phyloP scores from a whole-genome alignment of 306 rosid species.

The Styphnolobium japonicum region DNA sequence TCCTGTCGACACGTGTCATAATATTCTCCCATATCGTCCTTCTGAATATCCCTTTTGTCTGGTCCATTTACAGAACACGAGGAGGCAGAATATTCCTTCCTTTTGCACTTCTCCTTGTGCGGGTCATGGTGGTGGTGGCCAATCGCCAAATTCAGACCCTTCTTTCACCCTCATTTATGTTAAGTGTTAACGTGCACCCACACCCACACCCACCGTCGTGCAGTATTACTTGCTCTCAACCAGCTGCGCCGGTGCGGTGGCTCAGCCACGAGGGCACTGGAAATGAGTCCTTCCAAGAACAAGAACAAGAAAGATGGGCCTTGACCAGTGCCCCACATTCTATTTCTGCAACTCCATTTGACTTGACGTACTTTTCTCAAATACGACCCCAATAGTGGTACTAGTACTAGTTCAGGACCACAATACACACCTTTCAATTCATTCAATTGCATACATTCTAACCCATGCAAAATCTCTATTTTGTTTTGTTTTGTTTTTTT shows the following conservation, averaged over 20 bases:
- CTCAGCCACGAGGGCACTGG: no score
- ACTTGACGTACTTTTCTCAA: not conserved
- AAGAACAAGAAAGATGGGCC: slow-evolving; percentile 5
- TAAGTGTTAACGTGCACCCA: no score
- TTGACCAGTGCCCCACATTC: not conserved
- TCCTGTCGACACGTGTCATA: slow-evolving; percentile 45
- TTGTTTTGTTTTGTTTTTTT: not conserved
- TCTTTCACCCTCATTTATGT: not conserved
- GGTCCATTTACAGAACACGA: slow-evolving; percentile 10
- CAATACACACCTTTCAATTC: not conserved
- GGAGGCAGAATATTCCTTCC: slow-evolving; percentile 40
- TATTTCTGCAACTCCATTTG: not conserved
- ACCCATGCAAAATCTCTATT: not conserved
- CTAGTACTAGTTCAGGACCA: not conserved
- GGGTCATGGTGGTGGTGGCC: no score
- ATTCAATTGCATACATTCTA: not conserved
- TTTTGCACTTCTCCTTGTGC: not conserved
- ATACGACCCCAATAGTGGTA: not conserved
- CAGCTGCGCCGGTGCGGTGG: no score
- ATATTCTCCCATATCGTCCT: slow-evolving; percentile 49
- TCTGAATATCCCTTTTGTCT: slow-evolving; percentile 72
- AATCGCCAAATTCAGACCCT: no score
- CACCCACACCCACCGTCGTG: no score
- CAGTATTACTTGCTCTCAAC: no score
- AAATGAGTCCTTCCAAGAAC: not conserved